Base-by-base conservation (phyloP, 2,329 filamentous ascomycete genomes). In the Calonectria henricotiae region DNA sequence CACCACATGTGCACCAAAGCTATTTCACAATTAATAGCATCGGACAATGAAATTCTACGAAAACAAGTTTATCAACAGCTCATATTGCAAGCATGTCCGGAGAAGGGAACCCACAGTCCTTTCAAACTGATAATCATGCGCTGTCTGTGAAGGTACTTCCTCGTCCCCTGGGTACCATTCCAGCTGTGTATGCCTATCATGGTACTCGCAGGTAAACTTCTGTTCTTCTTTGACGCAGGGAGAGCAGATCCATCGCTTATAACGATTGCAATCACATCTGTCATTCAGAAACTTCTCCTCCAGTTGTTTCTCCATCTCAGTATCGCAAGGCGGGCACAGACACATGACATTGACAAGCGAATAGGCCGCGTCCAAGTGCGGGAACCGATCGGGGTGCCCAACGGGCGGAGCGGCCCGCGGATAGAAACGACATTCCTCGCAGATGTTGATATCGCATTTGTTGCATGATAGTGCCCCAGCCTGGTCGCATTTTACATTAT, bases 401-500 rank as follows among this genome's bases (percentile, higher is more conserved):
- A 5, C 7, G 9, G 23, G 20, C 0, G 64, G 68, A 9, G 65
- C 43, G 13, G 54, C 68, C 0, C 74, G 72, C 0, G 68, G 70
- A 44, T 73, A 76, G 4, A 41, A 70, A 1, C 72, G 69, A 1
- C 74, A 76, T 65, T 76, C 74, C 1, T 76, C 74, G 5, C 74
- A 76, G 2, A 76, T 8, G 20, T 76, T 76, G 20, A 76, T 61
- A 2, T 61, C 65, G 7, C 72, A 76, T 23, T 70, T 75, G 1
- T 70, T 8, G 12, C 74, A 76, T 0, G 74, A 68, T 0, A 76
- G 39, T 0, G 68, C 71, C 0, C 44, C 63, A 0, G 72, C 51
- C 5, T 75, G 67, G 17, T 70, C 72, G 6, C 74, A 76, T 8
- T 68, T 66, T 12, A 32, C 3, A 1, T 69, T 70, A 13, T 72